Percentiles rank a stretch among this genome's conserved stretches.
These are phyloP conservation scores for Rhytidhysteron rufulum DNA, from an alignment of 2,329 filamentous ascomycete genomes.

Conservation along the genomic window DNA sequence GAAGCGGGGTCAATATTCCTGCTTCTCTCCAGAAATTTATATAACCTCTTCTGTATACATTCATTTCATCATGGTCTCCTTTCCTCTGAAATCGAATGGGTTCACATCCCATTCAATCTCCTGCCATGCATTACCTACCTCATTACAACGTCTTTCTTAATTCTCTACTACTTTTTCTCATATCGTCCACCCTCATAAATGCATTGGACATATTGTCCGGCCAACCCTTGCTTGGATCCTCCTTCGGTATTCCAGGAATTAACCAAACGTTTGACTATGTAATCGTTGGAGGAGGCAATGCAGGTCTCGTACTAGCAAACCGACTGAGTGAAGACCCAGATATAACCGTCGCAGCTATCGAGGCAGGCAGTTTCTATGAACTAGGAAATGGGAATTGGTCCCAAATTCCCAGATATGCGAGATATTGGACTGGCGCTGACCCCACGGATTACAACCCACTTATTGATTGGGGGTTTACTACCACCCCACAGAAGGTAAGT, in stretches of 20 bases:
- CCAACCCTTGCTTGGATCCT: slow-evolving; percentile 10
- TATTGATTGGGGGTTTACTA: slow-evolving; percentile 22
- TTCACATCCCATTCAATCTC: too few species aligned
- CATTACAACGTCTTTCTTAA: too few species aligned
- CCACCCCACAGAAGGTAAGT: slow-evolving; percentile 15
- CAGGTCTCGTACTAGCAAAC: slow-evolving; percentile 29
- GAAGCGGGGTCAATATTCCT: too few species aligned
- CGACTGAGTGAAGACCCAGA: slow-evolving; percentile 20
- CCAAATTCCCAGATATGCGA: slow-evolving; percentile 15
- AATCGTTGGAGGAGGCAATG: slow-evolving; percentile 30
- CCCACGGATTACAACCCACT: slow-evolving; percentile 18
- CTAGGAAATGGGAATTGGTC: slow-evolving; percentile 17
- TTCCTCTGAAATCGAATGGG: too few species aligned
- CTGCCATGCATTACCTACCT: too few species aligned
- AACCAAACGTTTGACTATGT: slow-evolving; percentile 28
- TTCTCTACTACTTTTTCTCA: too few species aligned
- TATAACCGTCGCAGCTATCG: slow-evolving; percentile 25
- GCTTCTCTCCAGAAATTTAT: too few species aligned
- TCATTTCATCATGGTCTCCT: too few species aligned
- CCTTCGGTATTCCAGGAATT: slow-evolving; percentile 19
- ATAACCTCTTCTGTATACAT: too few species aligned
- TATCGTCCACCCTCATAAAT: not conserved
- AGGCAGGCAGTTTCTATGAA: slow-evolving; percentile 30
- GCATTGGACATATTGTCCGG: not conserved
- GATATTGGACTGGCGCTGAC: slow-evolving; percentile 8